A percentile compares a stretch with the other conserved stretches of the same genome.
Conservation (phyloP, 2,329 filamentous ascomycete genomes). For the Curvularia lunata region DNA sequence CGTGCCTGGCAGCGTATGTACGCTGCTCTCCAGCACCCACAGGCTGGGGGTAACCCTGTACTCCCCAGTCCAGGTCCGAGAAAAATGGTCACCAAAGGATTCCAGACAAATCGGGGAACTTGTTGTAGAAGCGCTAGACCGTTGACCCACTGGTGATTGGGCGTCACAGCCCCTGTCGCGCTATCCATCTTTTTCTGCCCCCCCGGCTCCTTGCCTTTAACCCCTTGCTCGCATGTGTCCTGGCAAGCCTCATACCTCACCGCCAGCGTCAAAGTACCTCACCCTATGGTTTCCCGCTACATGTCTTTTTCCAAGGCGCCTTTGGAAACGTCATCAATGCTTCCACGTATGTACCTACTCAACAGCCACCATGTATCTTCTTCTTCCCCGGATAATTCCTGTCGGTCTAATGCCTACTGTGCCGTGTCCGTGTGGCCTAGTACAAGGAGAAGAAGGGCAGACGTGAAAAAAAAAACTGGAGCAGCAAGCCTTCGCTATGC, state of each 20-base stretch:
- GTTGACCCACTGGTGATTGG: slow-evolving; percentile 37
- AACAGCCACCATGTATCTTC: background rate
- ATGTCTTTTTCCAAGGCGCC: slow-evolving; percentile 8
- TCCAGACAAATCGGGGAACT: slow-evolving; percentile 37
- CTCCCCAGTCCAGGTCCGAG: slow-evolving; percentile 8
- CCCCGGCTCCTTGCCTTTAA: slow-evolving; percentile 21
- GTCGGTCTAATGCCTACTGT: slow-evolving; percentile 15
- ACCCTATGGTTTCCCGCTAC: slow-evolving; percentile 19
- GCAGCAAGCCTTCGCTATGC: slow-evolving; percentile 15
- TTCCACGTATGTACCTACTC: background rate
- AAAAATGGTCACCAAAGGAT: slow-evolving; percentile 22
- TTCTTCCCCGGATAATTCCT: slow-evolving; percentile 1
- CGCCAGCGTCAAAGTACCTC: slow-evolving; percentile 34
- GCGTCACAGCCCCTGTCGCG: slow-evolving; percentile 24
- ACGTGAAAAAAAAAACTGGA: slow-evolving; percentile 10
- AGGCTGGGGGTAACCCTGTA: slow-evolving; percentile 29
- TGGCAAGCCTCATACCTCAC: slow-evolving; percentile 33
- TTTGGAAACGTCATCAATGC: slow-evolving; percentile 10
- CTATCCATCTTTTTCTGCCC: slow-evolving; percentile 19
- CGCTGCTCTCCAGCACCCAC: background rate
- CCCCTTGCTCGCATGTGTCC: slow-evolving; percentile 21
- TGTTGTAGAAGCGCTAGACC: slow-evolving; percentile 27
- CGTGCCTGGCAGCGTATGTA: slow-evolving; percentile 19
- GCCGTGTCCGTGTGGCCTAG: slow-evolving; percentile 21
- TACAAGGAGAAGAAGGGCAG: background rate